phyloP scores from a whole-genome alignment of 1,284 basidiomycete species.

The Tilletiaria anomala region DNA sequence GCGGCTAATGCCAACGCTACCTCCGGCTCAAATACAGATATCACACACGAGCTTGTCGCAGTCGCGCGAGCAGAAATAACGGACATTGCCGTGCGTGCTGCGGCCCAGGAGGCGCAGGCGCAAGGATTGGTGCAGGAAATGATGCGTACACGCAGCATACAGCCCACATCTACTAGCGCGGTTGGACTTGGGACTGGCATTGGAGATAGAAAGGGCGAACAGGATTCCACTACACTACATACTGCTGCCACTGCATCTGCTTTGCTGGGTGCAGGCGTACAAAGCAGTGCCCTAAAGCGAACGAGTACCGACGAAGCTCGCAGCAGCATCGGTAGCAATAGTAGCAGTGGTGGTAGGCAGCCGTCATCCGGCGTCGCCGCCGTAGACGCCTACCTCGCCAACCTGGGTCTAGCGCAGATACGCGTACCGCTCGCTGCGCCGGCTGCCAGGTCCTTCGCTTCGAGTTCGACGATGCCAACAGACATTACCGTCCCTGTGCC shows the following conservation, averaged over 20 bases:
- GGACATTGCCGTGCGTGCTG: constrained; percentile 17
- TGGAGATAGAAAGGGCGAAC: no score
- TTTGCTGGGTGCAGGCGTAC: no score
- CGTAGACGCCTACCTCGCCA: constrained; percentile 11
- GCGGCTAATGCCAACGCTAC: no score
- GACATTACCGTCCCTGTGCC: no score
- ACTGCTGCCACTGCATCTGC: no score
- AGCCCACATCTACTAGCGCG: neutral
- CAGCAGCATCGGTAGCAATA: neutral
- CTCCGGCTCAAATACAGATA: constrained; percentile 1
- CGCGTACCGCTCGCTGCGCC: no score
- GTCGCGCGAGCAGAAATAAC: constrained; percentile 8
- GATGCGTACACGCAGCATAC: constrained; percentile 2
- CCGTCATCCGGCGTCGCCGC: constrained; percentile 1
- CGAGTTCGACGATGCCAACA: no score
- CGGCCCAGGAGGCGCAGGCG: constrained; percentile 16
- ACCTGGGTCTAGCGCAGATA: constrained; percentile 19
- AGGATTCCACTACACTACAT: no score
- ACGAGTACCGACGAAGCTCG: neutral
- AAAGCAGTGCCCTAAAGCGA: neutral
- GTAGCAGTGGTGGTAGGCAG: neutral
- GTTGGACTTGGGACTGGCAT: neutral
- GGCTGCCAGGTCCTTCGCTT: no score
- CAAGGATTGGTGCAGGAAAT: constrained; percentile 18
- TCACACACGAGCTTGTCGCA: neutral